Percentiles rank a stretch among this genome's conserved stretches.
phyloP scores from a whole-genome alignment of 2,329 filamentous ascomycete species.

The Alternaria alternata region DNA sequence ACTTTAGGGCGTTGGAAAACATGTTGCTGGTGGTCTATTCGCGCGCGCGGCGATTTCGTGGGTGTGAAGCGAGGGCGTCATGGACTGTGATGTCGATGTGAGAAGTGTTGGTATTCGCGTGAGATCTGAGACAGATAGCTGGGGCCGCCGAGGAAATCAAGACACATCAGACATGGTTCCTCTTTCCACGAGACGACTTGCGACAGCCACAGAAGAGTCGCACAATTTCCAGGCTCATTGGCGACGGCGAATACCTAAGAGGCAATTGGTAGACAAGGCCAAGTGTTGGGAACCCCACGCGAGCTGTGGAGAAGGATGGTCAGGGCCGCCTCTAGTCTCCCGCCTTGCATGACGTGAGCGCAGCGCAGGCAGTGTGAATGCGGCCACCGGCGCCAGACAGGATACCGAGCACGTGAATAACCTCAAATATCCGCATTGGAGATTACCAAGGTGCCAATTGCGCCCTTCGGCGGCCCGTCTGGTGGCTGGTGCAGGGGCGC shows the following conservation, averaged over 20 bases:
- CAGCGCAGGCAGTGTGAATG: constrained; percentile 7
- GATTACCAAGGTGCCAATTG: constrained; percentile 16
- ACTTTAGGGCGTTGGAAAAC: constrained; percentile 90
- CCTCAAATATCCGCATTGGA: constrained; percentile 36
- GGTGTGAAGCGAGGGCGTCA: constrained; percentile 35
- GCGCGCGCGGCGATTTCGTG: constrained; percentile 35
- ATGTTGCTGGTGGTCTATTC: constrained; percentile 64
- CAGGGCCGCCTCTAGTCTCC: constrained; percentile 16
- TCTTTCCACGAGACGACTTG: constrained; percentile 1
- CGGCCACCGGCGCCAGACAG: constrained; percentile 7
- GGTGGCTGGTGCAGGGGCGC: constrained; percentile 9
- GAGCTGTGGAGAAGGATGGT: constrained; percentile 24
- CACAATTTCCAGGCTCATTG: constrained; percentile 2
- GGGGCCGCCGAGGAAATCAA: constrained; percentile 30
- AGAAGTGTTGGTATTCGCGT: constrained; percentile 21
- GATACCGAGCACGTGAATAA: constrained; percentile 29
- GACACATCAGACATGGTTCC: constrained; percentile 17
- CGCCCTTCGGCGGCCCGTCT: constrained; percentile 26
- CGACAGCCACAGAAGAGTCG: neutral
- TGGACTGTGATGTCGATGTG: constrained; percentile 32
- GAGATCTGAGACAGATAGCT: constrained; percentile 31
- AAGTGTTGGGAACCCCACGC: constrained; percentile 24
- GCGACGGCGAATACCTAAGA: neutral
- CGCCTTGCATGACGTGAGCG: constrained; percentile 28
- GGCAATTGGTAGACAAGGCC: constrained; percentile 15